Conservation (phyloP, 208 protist genomes). For the Trypanosoma caninum region DNA sequence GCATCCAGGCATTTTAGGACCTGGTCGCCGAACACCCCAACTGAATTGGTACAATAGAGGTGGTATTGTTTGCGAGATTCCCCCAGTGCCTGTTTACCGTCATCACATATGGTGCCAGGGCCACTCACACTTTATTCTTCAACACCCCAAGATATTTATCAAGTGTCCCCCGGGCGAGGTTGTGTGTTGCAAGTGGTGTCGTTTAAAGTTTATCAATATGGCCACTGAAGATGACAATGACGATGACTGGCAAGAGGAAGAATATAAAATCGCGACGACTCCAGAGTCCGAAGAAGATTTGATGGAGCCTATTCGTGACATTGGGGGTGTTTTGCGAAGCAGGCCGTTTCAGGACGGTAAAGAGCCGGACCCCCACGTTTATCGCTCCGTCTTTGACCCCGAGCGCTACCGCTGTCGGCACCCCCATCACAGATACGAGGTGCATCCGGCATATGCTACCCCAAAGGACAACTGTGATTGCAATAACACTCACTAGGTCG, state of each 20-base stretch:
- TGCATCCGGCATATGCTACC: slow-evolving; percentile 70
- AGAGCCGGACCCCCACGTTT: slow-evolving; percentile 76
- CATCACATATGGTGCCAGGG: slow-evolving; percentile 87
- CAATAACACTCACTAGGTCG: slow-evolving; percentile 2
- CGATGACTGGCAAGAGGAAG: slow-evolving; percentile 85
- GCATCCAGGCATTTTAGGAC: slow-evolving; percentile 69
- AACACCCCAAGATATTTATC: slow-evolving; percentile 89
- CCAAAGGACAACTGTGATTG: slow-evolving; percentile 26
- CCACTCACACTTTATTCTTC: slow-evolving; percentile 72
- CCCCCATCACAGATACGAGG: slow-evolving; percentile 70
- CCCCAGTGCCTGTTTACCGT: slow-evolving; percentile 83
- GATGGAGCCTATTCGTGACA: slow-evolving; percentile 71
- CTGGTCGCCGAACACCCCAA: slow-evolving; percentile 75
- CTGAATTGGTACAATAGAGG: slow-evolving; percentile 75
- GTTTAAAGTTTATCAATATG: slow-evolving; percentile 91
- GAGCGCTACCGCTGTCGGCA: slow-evolving; percentile 84
- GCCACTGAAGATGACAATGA: slow-evolving; percentile 82
- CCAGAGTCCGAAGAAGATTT: slow-evolving; percentile 75
- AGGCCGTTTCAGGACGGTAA: slow-evolving; percentile 75
- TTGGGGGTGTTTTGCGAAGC: slow-evolving; percentile 71
- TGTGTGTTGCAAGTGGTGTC: slow-evolving; percentile 85
- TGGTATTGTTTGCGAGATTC: slow-evolving; percentile 87
- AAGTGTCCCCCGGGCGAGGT: slow-evolving; percentile 78
- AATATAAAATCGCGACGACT: slow-evolving; percentile 85
- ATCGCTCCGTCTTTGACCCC: slow-evolving; percentile 79